These are phyloP conservation scores for Scleroderma citrinum DNA, from an alignment of 768 basidiomycete genomes.

Conservation along the genomic window DNA sequence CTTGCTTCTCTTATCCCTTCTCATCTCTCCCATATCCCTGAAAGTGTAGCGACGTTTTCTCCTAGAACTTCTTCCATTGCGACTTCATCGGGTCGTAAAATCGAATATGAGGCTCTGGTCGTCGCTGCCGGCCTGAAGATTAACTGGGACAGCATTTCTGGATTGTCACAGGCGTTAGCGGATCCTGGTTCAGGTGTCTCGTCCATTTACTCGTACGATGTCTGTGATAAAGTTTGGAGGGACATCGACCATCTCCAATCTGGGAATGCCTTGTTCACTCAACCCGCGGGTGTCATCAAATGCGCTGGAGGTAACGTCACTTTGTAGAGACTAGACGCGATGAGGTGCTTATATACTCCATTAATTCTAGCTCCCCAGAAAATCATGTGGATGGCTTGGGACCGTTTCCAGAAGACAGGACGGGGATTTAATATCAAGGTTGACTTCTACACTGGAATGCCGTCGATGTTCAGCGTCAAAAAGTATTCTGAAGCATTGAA, in stretches of 20 bases:
- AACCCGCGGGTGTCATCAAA: slow-evolving; percentile 89
- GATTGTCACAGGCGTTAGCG: slow-evolving; percentile 70
- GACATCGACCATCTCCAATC: slow-evolving; percentile 70
- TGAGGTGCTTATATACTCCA: slow-evolving; percentile 2
- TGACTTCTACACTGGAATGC: slow-evolving; percentile 87
- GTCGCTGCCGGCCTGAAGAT: slow-evolving; percentile 86
- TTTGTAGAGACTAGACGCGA: neutral
- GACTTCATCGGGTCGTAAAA: slow-evolving; percentile 59
- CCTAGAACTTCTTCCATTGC: slow-evolving; percentile 71
- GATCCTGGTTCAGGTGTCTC: slow-evolving; percentile 78
- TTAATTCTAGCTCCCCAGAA: slow-evolving; percentile 70
- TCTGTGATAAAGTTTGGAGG: slow-evolving; percentile 84
- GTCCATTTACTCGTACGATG: slow-evolving; percentile 86
- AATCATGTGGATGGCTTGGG: slow-evolving; percentile 98
- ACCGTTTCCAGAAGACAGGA: slow-evolving; percentile 59
- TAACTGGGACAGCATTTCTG: slow-evolving; percentile 73
- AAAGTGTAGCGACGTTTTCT: slow-evolving; percentile 68
- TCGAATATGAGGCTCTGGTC: slow-evolving; percentile 81
- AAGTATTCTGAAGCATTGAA: slow-evolving; percentile 92
- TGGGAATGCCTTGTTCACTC: slow-evolving; percentile 91
- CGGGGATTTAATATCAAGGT: slow-evolving; percentile 53
- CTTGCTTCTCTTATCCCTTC: slow-evolving; percentile 68
- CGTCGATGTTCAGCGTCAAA: slow-evolving; percentile 94
- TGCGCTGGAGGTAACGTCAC: slow-evolving; percentile 72
- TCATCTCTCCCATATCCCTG: slow-evolving; percentile 64